Conservation (phyloP, 331 rosid genomes). For the Malus hybrid region DNA sequence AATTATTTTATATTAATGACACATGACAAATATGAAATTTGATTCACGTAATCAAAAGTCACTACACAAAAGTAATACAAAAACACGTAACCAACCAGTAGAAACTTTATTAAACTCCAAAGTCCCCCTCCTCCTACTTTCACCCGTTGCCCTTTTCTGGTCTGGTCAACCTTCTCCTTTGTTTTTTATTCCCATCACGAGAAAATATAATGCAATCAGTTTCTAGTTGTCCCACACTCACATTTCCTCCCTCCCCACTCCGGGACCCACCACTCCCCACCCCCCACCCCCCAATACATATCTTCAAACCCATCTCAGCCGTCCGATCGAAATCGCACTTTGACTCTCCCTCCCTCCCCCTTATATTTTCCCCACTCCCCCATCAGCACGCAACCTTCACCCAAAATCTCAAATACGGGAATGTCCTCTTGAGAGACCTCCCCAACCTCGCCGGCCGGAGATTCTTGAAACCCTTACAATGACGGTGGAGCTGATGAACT, state of each 20-base stretch:
- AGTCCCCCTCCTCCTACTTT: not conserved
- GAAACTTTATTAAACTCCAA: not conserved
- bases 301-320: constrained; percentile 40
- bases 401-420: not conserved
- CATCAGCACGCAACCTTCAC: not conserved
- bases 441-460: too few relatives aligned
- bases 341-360: not conserved
- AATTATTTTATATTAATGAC: too few relatives aligned
- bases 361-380: constrained; percentile 14
- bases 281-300: not conserved
- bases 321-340: constrained; percentile 14
- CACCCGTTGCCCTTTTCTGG: not conserved
- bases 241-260: not conserved
- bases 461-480: constrained; percentile 3
- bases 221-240: not conserved
- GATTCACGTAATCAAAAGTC: too few relatives aligned
- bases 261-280: constrained; percentile 7
- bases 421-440: too few relatives aligned
- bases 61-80: too few relatives aligned
- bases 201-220: not conserved
- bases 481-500: constrained; percentile 66
- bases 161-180: not conserved
- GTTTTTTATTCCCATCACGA: not conserved
- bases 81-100: not conserved
- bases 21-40: too few relatives aligned